phyloP scores from a whole-genome alignment of 306 rosid genomes.

The Purshia tridentata region DNA sequence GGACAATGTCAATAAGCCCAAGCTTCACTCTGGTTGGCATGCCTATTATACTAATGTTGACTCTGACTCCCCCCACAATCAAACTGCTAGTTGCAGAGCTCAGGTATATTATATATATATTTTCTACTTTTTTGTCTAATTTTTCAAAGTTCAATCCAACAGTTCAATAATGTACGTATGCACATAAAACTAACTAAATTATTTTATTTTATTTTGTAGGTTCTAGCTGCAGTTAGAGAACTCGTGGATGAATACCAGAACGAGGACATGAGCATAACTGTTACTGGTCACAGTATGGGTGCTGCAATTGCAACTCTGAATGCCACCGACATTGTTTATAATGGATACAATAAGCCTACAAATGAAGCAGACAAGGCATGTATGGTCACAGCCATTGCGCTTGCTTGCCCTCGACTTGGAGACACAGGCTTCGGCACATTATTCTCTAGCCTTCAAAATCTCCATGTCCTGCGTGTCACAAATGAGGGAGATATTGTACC shows the following conservation, averaged over 20 bases:
- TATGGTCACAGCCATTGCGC: constrained; percentile 11
- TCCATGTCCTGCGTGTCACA: constrained; percentile 8
- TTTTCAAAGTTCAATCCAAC: too few species aligned
- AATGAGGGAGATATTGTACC: background rate
- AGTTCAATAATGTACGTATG: too few species aligned
- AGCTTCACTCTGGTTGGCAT: constrained; percentile 18
- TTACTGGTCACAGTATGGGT: constrained; percentile 20
- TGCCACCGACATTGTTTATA: constrained; percentile 12
- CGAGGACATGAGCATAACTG: constrained; percentile 16
- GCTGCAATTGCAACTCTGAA: constrained; percentile 17
- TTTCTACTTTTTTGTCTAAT: too few species aligned
- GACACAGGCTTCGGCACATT: constrained; percentile 1
- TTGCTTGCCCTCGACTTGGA: constrained; percentile 11
- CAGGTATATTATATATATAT: too few species aligned
- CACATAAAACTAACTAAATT: too few species aligned
- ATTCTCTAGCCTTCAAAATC: background rate
- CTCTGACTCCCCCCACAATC: background rate
- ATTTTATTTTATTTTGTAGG: background rate
- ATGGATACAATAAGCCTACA: constrained; percentile 4
- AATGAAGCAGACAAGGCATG: background rate
- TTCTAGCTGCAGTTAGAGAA: background rate
- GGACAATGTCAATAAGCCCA: background rate
- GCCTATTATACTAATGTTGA: background rate
- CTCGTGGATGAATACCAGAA: background rate
- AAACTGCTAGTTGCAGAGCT: constrained; percentile 8